Evolutionary conservation across 2,329 filamentous ascomycete genomes (phyloP), one percentile per base, ranked within the genome.

Genomic region (Botryotinia convoluta): DNA sequence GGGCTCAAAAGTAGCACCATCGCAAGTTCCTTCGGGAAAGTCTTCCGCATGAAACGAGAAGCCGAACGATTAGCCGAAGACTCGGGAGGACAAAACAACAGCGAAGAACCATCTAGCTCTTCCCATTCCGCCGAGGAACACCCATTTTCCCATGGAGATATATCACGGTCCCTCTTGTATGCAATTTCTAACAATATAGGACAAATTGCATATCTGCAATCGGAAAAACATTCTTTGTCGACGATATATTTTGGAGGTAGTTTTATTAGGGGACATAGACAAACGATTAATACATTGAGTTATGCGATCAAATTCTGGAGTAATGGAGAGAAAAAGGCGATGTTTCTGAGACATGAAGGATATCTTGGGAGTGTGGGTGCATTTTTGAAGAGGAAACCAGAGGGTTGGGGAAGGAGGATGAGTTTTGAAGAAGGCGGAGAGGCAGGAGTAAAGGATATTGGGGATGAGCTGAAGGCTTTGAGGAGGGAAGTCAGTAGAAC

Each of bases 261-360:
- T 10, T 99, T 98, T 81, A 98, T 99, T 81, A 91, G 96, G 60
- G 96, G 96, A 59, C 96, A 99, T 82, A 90, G 93, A 26, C 96
- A 98, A 84, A 99, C 96, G 20, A 99, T 99, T 89, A 97, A 98
- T 83, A 98, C 96, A 0, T 86, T 99, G 16, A 95, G 92, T 72
- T 99, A 97, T 81, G 96, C 95, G 80, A 98, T 99, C 84, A 94
- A 94, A 78, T 99, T 98, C 84, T 99, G 96, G 96, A 94, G 92
- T 77, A 94, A 96, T 81, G 95, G 95, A 60, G 87, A 91, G 80
- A 98, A 97, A 83, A 94, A 98, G 83, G 96, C 96, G 0, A 98
- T 97, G 82, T 99, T 99, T 82, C 82, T 99, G 74, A 88, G 96
- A 9, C 96, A 99, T 79, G 96, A 99, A 83, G 96, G 96, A 39